Evolutionary conservation across 768 basidiomycete species (phyloP).

Genomic region (Leccinum boreale): DNA sequence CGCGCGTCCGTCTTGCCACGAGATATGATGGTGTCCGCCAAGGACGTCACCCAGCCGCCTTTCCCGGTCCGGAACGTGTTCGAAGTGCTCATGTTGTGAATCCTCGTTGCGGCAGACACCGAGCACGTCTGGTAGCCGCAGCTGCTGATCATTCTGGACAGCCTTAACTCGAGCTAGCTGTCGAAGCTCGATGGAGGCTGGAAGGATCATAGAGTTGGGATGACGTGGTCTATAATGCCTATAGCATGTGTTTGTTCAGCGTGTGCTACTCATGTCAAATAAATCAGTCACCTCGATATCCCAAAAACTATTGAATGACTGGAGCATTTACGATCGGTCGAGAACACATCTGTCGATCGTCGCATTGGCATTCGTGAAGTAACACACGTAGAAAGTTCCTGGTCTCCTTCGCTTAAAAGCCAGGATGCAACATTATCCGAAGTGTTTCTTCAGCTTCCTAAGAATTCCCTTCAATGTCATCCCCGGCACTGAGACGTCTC

Average conservation of each 20-base stretch:
- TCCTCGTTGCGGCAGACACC: background rate
- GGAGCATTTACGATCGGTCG: too few species aligned
- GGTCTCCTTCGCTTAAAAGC: too few species aligned
- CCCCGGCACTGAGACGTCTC: too few species aligned
- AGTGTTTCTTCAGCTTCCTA: too few species aligned
- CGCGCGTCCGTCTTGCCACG: conserved; percentile 9
- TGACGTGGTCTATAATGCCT: background rate
- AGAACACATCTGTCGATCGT: too few species aligned
- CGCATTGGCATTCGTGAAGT: too few species aligned
- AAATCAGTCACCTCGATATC: too few species aligned
- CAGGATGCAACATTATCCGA: too few species aligned
- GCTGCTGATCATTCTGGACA: background rate
- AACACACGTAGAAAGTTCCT: too few species aligned
- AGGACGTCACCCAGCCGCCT: background rate
- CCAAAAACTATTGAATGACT: too few species aligned
- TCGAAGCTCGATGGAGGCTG: background rate
- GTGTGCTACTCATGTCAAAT: too few species aligned
- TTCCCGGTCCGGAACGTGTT: conserved; percentile 7
- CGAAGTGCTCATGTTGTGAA: conserved; percentile 11
- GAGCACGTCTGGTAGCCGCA: background rate
- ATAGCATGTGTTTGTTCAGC: background rate
- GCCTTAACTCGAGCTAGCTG: background rate
- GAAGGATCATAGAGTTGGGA: background rate
- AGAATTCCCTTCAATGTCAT: too few species aligned
- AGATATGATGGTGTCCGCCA: background rate